Conservation (phyloP, 805 yeast genomes). For the Saccharomycopsis babjevae region DNA sequence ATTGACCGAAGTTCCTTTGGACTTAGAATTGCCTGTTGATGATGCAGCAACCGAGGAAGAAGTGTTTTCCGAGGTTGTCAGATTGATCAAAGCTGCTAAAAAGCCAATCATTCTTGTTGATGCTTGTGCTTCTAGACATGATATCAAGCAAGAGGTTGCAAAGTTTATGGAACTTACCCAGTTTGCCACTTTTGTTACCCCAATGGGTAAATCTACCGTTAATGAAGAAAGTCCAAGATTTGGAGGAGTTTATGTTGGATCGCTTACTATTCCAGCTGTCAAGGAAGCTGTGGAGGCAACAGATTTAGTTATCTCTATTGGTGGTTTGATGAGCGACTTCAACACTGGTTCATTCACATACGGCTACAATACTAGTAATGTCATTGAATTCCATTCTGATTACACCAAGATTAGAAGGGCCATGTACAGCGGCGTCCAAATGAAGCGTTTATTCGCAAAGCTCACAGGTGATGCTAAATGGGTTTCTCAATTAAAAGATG, state of each 20-base stretch:
- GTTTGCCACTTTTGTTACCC: conserved; percentile 78
- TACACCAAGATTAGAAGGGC: conserved; percentile 43
- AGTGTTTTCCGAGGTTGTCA: conserved; percentile 43
- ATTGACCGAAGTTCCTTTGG: conserved; percentile 53
- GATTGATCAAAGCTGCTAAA: conserved; percentile 44
- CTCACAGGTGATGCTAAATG: conserved; percentile 1
- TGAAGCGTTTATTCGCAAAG: conserved; percentile 32
- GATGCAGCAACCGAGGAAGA: conserved; percentile 54
- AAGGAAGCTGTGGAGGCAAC: conserved; percentile 62
- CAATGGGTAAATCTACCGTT: conserved; percentile 80
- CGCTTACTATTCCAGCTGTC: conserved; percentile 64
- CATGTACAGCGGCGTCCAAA: conserved; percentile 41
- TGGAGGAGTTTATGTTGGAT: conserved; percentile 82
- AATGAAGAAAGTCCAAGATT: conserved; percentile 64
- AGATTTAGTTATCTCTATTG: conserved; percentile 68
- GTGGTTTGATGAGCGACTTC: conserved; percentile 79
- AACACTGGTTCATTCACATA: conserved; percentile 75
- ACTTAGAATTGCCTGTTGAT: conserved; percentile 47
- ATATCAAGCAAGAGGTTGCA: conserved; percentile 51
- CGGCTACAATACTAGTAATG: conserved; percentile 41
- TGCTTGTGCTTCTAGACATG: conserved; percentile 80
- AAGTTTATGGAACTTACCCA: conserved; percentile 55
- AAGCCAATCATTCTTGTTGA: conserved; percentile 74
- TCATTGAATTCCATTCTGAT: conserved; percentile 47
- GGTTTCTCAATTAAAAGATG: background rate